A percentile compares a stretch with the other conserved stretches of the same genome.
Conservation (phyloP, 768 basidiomycete genomes). For the Antrodiella citrinella region DNA sequence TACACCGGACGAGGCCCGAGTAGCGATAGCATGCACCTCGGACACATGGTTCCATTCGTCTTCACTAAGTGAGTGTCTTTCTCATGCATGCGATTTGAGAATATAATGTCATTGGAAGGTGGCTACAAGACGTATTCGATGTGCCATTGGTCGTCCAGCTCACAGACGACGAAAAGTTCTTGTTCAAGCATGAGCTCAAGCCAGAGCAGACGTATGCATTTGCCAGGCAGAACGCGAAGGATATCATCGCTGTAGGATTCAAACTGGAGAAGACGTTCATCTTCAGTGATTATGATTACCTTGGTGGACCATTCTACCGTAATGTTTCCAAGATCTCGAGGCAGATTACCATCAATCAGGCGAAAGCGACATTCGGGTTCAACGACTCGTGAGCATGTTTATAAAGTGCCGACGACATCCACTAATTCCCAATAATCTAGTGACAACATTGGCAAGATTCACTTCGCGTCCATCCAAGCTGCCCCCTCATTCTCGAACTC, state of each 20-base stretch:
- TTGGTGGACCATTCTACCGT: constrained; percentile 90
- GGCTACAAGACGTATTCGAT: constrained; percentile 94
- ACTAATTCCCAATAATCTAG: constrained; percentile 32
- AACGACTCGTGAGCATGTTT: constrained; percentile 71
- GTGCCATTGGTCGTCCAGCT: constrained; percentile 93
- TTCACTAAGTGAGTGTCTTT: constrained; percentile 73
- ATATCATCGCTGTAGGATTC: constrained; percentile 96
- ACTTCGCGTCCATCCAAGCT: constrained; percentile 94
- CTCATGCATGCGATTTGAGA: background rate
- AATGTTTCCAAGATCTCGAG: constrained; percentile 91
- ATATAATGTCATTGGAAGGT: constrained; percentile 39
- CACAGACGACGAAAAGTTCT: constrained; percentile 99
- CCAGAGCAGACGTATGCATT: constrained; percentile 81
- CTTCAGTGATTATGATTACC: constrained; percentile 85
- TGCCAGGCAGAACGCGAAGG: constrained; percentile 79
- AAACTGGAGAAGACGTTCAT: constrained; percentile 91
- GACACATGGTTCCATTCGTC: constrained; percentile 94
- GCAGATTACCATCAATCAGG: constrained; percentile 88
- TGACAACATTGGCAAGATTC: constrained; percentile 96
- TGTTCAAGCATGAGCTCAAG: constrained; percentile 93
- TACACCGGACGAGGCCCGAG: constrained; percentile 97
- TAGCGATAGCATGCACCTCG: constrained; percentile 94
- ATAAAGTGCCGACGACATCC: background rate
- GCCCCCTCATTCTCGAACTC: constrained; percentile 96
- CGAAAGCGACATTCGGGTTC: constrained; percentile 95